Conservation (phyloP, 2,329 filamentous ascomycete species). For the Xylariaceae sp. region DNA sequence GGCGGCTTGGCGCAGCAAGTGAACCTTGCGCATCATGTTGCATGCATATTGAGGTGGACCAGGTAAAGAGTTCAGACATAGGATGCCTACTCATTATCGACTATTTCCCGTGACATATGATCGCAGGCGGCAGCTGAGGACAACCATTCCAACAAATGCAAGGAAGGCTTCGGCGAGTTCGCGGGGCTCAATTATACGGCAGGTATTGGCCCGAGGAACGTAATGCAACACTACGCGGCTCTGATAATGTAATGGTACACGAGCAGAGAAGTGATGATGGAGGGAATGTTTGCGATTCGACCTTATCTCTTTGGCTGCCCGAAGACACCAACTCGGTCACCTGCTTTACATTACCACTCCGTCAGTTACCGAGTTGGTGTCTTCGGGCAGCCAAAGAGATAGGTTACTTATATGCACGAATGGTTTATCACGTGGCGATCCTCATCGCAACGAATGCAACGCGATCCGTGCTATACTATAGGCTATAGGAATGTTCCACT, state of each 20-base stretch:
- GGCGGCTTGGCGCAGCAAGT: not conserved
- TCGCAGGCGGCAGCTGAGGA: not conserved
- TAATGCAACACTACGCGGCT: not conserved
- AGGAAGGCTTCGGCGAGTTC: not conserved
- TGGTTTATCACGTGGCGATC: not conserved
- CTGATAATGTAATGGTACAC: not conserved
- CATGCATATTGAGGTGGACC: not conserved
- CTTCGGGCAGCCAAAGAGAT: too few species aligned
- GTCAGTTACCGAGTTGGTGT: too few species aligned
- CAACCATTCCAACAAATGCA: not conserved
- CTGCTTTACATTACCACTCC: too few species aligned
- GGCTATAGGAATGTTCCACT: not conserved
- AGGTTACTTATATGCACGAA: not conserved
- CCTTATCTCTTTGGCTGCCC: too few species aligned
- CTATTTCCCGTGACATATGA: not conserved
- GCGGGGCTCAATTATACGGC: not conserved
- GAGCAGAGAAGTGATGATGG: not conserved
- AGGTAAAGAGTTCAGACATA: not conserved
- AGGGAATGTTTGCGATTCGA: not conserved
- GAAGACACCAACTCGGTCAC: too few species aligned
- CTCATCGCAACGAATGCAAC: not conserved
- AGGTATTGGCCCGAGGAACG: not conserved
- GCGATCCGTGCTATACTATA: not conserved
- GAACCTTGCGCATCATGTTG: not conserved
- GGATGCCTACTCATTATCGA: not conserved